Evolutionary conservation across 805 yeast genomes (phyloP).

Genomic region (Starmerella ratchasimensis): DNA sequence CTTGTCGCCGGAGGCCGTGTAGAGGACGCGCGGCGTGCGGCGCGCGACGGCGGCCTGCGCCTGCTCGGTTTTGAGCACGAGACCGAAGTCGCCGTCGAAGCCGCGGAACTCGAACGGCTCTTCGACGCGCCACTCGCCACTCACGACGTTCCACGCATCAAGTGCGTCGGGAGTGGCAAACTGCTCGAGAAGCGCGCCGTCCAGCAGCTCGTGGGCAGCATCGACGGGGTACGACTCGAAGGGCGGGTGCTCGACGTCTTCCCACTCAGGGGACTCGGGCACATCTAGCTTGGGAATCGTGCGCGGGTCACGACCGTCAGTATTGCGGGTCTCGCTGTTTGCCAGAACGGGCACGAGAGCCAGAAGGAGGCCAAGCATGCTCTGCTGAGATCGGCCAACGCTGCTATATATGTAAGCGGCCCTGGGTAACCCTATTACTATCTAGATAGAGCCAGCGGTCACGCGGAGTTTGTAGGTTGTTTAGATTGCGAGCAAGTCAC

Average conservation of each 20-base stretch:
- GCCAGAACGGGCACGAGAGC: slow-evolving; percentile 5
- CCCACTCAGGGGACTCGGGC: slow-evolving; percentile 13
- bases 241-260: slow-evolving; percentile 20
- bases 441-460: too few relatives aligned
- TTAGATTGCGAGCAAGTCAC: too few relatives aligned
- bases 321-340: too few relatives aligned
- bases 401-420: too few relatives aligned
- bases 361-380: slow-evolving; percentile 3
- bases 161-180: slow-evolving; percentile 26
- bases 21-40: slow-evolving; percentile 41
- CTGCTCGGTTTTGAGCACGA: slow-evolving; percentile 62
- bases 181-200: slow-evolving; percentile 24
- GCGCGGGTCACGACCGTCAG: slow-evolving; percentile 9
- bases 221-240: slow-evolving; percentile 21
- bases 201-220: slow-evolving; percentile 12
- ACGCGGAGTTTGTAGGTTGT: too few relatives aligned
- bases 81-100: slow-evolving; percentile 52
- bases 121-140: slow-evolving; percentile 66
- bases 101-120: slow-evolving; percentile 47
- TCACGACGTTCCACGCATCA: slow-evolving; percentile 44
- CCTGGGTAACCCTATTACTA: too few relatives aligned
- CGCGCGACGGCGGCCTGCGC: slow-evolving; percentile 73
- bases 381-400: too few relatives aligned
- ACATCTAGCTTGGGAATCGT: slow-evolving; percentile 12
- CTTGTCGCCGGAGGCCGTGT: slow-evolving; percentile 36